A percentile compares a stretch with the other conserved stretches of the same genome.
Evolutionary conservation across 345 rosid species (phyloP).

Genomic region (Turnera subulata): DNA sequence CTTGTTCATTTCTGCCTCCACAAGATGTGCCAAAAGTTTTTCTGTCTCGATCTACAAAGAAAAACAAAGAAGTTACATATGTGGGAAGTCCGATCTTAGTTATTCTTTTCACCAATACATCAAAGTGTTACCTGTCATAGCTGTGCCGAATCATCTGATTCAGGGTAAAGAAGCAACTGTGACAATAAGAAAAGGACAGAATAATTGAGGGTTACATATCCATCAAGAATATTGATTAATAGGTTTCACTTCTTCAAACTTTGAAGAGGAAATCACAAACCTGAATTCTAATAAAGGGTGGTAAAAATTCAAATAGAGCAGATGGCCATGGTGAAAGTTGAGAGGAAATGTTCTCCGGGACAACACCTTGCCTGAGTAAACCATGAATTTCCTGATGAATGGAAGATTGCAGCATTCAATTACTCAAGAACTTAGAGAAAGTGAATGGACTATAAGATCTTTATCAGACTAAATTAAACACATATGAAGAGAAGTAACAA

Average conservation of each 20-base stretch:
- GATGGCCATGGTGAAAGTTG: slow-evolving; percentile 99
- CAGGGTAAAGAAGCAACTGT: slow-evolving; percentile 89
- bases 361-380: slow-evolving; percentile 62
- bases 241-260: not conserved
- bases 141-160: slow-evolving; percentile 99
- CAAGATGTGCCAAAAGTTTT: slow-evolving; percentile 95
- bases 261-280: slow-evolving; percentile 29
- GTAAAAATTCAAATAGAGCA: slow-evolving; percentile 84
- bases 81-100: slow-evolving; percentile 4
- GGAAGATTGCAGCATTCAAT: slow-evolving; percentile 14
- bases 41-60: slow-evolving; percentile 82
- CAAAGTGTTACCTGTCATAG: slow-evolving; percentile 73
- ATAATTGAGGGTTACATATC: too few relatives aligned
- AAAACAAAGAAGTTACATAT: slow-evolving; percentile 20
- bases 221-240: not conserved
- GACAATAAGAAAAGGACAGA: slow-evolving; percentile 8
- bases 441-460: too few relatives aligned
- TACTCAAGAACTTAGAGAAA: too few relatives aligned
- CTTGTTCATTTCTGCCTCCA: slow-evolving; percentile 90
- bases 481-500: too few relatives aligned
- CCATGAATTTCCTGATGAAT: slow-evolving; percentile 73
- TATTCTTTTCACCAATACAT: slow-evolving; percentile 3
- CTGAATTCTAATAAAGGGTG: slow-evolving; percentile 88
- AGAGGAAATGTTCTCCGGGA: slow-evolving; percentile 64
- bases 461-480: too few relatives aligned